Base-by-base conservation (phyloP, 306 rosid species). In the Lathyrus tuberosus region DNA sequence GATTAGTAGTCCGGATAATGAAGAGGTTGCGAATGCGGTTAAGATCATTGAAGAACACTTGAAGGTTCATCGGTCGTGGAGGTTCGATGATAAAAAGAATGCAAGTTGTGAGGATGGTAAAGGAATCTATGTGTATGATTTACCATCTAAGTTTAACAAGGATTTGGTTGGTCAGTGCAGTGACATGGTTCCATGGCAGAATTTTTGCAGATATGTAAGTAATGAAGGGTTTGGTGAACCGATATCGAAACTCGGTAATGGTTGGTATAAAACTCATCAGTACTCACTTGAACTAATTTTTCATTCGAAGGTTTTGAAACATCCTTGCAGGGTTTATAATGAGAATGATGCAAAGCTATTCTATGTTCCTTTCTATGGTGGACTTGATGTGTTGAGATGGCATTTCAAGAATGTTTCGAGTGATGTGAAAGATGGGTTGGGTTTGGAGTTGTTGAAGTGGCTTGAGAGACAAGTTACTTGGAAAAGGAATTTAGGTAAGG, bases 331-430 rank as follows among this genome's bases (percentile, higher is more conserved):
- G 75, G 89, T 85, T 58, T 62, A 76, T 26, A 77, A 62, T 67
- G 84, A 81, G 49, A 74, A 62, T 16, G 79, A 78, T 54, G 96
- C 96, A 28, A 83, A 78, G 66, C 85, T 89, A 10, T 89, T 83
- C 68, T 89, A 83, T 80, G 88, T 87, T 8, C 96, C 92, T 56
- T 80, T 83, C 66, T 89, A 89, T 70, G 92, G 92, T 10, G 96
- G 92, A 47, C 67, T 87, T 62, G 96, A 89, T 61, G 63, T 87
- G 56, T 43, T 89, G 44, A 54, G 96, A 54, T 89, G 91, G 92
- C 89, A 89, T 64, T 89, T 89, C 86, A 85, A 83, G 74, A 87
- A 87, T 53, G 96, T 87, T 18, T 81, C 92, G 16, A 80, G 53
- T 66, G 86, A 87, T 74, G 89, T 87, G 58, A 89, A 85, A 75